Conservation (phyloP, 2,329 filamentous ascomycete genomes). For the Ophiostoma sp. region DNA sequence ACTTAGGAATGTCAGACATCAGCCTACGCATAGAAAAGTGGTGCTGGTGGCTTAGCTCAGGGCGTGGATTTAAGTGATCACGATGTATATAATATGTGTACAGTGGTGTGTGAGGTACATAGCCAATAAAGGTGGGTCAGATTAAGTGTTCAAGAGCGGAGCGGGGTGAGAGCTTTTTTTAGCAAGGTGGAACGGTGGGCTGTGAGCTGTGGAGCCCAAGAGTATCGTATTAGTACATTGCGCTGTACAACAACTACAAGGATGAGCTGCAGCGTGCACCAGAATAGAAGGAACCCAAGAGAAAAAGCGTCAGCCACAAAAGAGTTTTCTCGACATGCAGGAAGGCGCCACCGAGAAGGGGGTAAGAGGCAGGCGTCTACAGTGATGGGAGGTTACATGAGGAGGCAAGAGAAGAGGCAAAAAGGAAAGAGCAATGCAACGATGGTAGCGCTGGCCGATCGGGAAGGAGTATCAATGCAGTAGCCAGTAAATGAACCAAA, state of each 20-base stretch:
- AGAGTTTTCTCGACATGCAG: constrained; percentile 6
- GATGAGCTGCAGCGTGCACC: constrained; percentile 3
- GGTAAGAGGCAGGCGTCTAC: too few relatives aligned
- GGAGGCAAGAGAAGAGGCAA: not conserved
- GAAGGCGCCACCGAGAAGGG: not conserved
- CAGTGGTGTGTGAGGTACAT: not conserved
- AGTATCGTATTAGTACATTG: constrained; percentile 5
- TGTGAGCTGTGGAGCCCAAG: not conserved
- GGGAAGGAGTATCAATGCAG: not conserved
- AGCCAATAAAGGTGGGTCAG: not conserved
- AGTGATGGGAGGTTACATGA: not conserved
- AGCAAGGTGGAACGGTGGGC: constrained; percentile 7
- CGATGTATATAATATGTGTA: not conserved
- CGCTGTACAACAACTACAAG: constrained; percentile 1
- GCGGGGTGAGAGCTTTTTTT: constrained; percentile 7
- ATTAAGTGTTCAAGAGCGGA: not conserved
- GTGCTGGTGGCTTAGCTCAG: constrained; percentile 23
- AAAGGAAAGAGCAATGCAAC: not conserved
- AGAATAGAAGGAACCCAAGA: constrained; percentile 2
- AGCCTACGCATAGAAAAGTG: constrained; percentile 22
- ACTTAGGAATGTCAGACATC: constrained; percentile 19
- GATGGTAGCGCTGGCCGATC: not conserved
- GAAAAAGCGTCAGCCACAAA: not conserved
- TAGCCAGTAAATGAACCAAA: not conserved
- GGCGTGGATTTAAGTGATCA: constrained; percentile 14